These are phyloP conservation scores for Aureobasidium sp. DNA, from an alignment of 2,329 filamentous ascomycete genomes.

Conservation along the genomic window DNA sequence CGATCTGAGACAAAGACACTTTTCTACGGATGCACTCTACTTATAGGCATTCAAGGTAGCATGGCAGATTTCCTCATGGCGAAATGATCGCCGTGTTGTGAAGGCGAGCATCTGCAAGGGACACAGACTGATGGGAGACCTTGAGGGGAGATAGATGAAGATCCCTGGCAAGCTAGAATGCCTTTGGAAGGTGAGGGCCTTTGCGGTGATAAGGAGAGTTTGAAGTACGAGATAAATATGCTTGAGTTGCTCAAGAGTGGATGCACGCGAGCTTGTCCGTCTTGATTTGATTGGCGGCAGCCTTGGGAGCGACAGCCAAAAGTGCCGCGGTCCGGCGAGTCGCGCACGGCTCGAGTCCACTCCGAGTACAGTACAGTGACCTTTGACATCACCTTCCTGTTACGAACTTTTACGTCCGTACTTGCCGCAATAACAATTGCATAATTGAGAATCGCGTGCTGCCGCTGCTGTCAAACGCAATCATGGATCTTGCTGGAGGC, in stretches of 20 bases:
- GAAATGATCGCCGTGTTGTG: constrained; percentile 4
- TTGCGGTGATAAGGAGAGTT: not conserved
- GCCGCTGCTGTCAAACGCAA: not conserved
- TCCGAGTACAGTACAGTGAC: no score
- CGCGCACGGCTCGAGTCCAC: not conserved
- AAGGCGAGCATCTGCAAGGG: not conserved
- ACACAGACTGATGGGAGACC: not conserved
- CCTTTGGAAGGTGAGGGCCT: not conserved
- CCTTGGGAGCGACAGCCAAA: not conserved
- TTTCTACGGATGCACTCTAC: not conserved
- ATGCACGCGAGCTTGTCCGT: not conserved
- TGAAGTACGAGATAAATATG: not conserved
- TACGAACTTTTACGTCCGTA: not conserved
- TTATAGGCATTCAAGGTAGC: not conserved
- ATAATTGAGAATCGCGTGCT: not conserved
- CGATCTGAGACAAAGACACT: not conserved
- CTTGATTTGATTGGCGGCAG: constrained; percentile 4
- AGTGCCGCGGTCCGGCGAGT: not conserved
- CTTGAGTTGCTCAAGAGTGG: not conserved
- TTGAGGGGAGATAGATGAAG: not conserved
- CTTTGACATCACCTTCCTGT: constrained; percentile 7
- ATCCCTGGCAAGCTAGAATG: constrained; percentile 1
- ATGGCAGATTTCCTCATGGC: not conserved
- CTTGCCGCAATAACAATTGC: not conserved
- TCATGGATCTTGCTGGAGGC: constrained; percentile 10